phyloP scores from a whole-genome alignment of 441 rosid genomes.

The Erodium texanum region DNA sequence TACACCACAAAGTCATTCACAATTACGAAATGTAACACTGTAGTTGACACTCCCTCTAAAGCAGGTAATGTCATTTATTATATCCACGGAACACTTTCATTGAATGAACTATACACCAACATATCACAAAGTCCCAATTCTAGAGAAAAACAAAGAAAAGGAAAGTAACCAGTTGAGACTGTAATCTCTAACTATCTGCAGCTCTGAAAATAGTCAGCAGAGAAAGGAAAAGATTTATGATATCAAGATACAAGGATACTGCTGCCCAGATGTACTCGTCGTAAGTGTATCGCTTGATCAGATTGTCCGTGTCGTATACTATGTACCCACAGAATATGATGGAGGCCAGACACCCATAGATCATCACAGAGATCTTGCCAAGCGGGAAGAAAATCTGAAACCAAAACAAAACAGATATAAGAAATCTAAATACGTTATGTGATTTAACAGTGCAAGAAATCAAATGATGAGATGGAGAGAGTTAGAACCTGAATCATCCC shows the following conservation, averaged over 20 bases:
- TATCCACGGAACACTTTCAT: too few relatives aligned
- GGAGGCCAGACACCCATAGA: slow-evolving; percentile 62
- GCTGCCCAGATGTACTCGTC: slow-evolving; percentile 90
- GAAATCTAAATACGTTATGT: too few relatives aligned
- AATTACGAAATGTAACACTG: too few relatives aligned
- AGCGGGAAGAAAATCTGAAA: slow-evolving; percentile 67
- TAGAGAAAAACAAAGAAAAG: too few relatives aligned
- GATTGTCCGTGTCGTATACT: slow-evolving; percentile 68
- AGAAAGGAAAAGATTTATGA: slow-evolving; percentile 65
- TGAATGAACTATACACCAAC: too few relatives aligned
- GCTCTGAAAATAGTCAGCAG: slow-evolving; percentile 56
- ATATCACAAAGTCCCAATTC: not conserved
- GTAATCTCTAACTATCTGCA: slow-evolving; percentile 29
- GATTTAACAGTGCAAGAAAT: too few relatives aligned
- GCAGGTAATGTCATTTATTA: too few relatives aligned
- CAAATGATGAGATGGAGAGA: too few relatives aligned
- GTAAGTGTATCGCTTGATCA: slow-evolving; percentile 68
- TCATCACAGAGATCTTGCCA: slow-evolving; percentile 66
- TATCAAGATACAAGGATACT: slow-evolving; percentile 53
- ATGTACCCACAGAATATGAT: slow-evolving; percentile 80
- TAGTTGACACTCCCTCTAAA: too few relatives aligned
- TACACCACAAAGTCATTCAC: too few relatives aligned
- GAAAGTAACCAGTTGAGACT: not conserved
- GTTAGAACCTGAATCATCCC: slow-evolving; percentile 60
- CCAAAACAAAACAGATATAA: slow-evolving; percentile 8